phyloP scores from a whole-genome alignment of 352 stramenopile genomes.

The Bremia lactucae region DNA sequence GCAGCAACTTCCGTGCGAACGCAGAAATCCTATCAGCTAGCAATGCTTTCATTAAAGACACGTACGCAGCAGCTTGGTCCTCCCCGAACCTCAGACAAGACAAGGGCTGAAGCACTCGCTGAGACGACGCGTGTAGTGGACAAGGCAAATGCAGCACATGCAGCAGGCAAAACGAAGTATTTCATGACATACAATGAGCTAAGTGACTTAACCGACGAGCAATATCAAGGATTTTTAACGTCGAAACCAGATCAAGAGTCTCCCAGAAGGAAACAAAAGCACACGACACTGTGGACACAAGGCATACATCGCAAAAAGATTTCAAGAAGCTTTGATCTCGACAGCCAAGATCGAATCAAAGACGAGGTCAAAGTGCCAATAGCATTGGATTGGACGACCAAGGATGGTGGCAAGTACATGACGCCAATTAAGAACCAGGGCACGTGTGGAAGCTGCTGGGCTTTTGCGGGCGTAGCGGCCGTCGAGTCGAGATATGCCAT shows the following conservation, averaged over 20 bases:
- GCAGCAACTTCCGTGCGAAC: conserved; percentile 1
- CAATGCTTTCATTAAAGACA: conserved; percentile 14
- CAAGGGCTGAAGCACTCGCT: conserved; percentile 32
- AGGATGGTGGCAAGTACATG: conserved; percentile 68
- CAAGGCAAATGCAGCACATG: conserved; percentile 33
- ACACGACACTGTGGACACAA: conserved; percentile 1
- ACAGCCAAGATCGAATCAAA: conserved; percentile 3
- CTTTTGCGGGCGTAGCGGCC: conserved; percentile 68
- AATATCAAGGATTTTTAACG: conserved; percentile 51
- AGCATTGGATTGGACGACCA: conserved; percentile 59
- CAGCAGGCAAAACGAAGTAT: conserved; percentile 28
- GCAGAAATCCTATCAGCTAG: conserved; percentile 18
- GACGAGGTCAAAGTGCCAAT: conserved; percentile 25
- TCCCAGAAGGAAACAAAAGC: conserved; percentile 11
- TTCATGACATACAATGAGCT: conserved; percentile 56
- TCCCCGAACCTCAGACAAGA: conserved; percentile 28
- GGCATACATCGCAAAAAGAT: conserved; percentile 2
- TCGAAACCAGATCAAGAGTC: conserved; percentile 29
- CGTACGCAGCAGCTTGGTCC: conserved; percentile 31
- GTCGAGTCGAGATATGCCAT: conserved; percentile 76
- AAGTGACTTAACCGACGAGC: conserved; percentile 51
- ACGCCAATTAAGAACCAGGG: conserved; percentile 90
- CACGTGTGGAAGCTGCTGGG: conserved; percentile 89
- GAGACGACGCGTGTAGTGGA: conserved; percentile 31
- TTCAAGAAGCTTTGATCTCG: conserved; percentile 17